Evolutionary conservation across 257 asterid species (phyloP).

Genomic region (Solanum bukasovii): DNA sequence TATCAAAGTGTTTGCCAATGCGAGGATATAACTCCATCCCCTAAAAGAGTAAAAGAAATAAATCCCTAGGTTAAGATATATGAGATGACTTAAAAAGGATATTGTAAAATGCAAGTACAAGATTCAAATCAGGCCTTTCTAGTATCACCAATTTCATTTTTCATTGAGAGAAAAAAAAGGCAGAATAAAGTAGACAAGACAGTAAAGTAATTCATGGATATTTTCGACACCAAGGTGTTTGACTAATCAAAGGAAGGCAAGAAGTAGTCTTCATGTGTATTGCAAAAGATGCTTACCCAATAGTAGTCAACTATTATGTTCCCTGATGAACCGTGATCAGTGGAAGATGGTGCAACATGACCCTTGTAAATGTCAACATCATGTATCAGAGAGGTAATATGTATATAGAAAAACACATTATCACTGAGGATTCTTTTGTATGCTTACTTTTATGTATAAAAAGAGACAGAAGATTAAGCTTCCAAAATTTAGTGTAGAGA

Average conservation of each 20-base stretch:
- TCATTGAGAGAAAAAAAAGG: not conserved
- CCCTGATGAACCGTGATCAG: conserved; percentile 89
- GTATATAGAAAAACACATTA: not conserved
- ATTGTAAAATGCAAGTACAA: not conserved
- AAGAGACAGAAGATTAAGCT: conserved; percentile 74
- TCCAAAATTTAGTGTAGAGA: conserved; percentile 80
- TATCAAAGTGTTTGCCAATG: conserved; percentile 84
- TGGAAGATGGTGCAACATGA: conserved; percentile 75
- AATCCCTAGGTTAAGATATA: not conserved
- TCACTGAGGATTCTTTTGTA: not conserved
- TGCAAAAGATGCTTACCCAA: conserved; percentile 54
- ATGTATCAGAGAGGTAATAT: conserved; percentile 23
- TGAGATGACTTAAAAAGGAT: not conserved
- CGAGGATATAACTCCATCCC: conserved; percentile 99
- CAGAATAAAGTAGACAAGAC: not conserved
- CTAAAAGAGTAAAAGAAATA: conserved; percentile 26
- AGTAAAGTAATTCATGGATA: not conserved
- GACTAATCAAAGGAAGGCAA: not conserved
- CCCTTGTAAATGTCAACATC: conserved; percentile 41
- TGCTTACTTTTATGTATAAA: conserved; percentile 72
- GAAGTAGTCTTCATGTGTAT: not conserved
- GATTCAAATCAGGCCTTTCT: not conserved
- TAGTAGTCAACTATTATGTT: conserved; percentile 82
- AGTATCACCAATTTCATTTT: not conserved
- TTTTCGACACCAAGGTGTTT: not conserved